phyloP scores from a whole-genome alignment of 2,329 filamentous ascomycete species.

The Xylaria sp. region DNA sequence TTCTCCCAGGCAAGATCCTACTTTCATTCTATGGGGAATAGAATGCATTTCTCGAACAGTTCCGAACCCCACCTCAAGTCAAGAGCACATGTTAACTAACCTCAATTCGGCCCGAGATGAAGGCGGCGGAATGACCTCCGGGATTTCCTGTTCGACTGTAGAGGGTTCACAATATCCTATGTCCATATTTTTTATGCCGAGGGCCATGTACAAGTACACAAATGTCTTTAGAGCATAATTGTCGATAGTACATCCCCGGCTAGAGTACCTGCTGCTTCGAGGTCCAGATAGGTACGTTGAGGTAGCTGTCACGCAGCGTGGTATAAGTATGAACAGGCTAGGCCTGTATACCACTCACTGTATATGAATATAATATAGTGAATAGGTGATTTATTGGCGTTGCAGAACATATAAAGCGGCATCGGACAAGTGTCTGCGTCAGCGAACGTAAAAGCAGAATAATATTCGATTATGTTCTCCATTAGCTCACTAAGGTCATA shows the following conservation, averaged over 20 bases:
- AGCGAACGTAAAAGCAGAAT: too few relatives aligned
- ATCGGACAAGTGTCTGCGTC: too few relatives aligned
- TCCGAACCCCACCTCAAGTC: background rate
- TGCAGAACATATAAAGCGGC: too few relatives aligned
- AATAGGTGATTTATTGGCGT: background rate
- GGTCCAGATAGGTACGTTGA: background rate
- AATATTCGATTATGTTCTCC: too few relatives aligned
- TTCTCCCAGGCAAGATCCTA: background rate
- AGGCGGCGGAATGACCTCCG: constrained; percentile 34
- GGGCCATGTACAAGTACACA: background rate
- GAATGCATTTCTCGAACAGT: too few relatives aligned
- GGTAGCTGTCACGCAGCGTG: background rate
- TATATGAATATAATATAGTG: too few relatives aligned
- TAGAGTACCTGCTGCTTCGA: background rate
- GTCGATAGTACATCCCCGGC: background rate
- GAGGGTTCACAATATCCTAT: background rate
- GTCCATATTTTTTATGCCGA: background rate
- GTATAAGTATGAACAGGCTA: too few relatives aligned
- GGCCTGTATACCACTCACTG: too few relatives aligned
- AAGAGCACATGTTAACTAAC: constrained; percentile 3
- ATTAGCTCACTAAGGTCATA: too few relatives aligned
- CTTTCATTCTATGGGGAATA: background rate
- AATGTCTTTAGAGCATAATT: background rate
- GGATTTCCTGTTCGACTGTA: constrained; percentile 18
- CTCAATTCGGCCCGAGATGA: constrained; percentile 27